Percentiles rank a stretch among this genome's conserved stretches.
phyloP scores from a whole-genome alignment of 345 rosid species.

The Eucalyptus pauciflora region DNA sequence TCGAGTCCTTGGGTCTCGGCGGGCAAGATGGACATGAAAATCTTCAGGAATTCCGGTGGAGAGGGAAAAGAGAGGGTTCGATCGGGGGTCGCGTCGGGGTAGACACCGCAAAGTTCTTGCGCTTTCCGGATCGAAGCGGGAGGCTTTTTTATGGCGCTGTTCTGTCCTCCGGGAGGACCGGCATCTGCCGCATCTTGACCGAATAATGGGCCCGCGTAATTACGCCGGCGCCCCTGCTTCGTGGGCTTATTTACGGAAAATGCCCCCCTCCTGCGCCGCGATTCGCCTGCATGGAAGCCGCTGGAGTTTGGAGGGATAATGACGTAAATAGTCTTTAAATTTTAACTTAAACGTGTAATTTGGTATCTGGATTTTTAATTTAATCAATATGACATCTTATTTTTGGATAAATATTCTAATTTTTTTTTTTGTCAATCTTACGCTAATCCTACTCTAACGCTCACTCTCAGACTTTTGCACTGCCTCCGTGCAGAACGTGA shows the following conservation, averaged over 20 bases:
- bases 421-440: too few species aligned
- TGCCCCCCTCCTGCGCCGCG: not conserved
- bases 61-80: not conserved
- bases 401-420: too few species aligned
- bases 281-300: not conserved
- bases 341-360: too few species aligned
- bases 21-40: constrained; percentile 99
- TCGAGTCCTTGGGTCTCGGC: constrained; percentile 40
- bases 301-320: not conserved
- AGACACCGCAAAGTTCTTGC: not conserved
- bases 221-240: not conserved
- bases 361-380: too few species aligned
- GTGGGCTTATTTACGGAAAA: not conserved
- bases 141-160: not conserved
- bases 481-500: too few species aligned
- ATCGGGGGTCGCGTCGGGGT: not conserved
- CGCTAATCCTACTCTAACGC: too few species aligned
- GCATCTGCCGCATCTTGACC: not conserved
- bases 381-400: too few species aligned
- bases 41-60: not conserved
- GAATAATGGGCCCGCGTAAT: not conserved
- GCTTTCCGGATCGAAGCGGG: not conserved
- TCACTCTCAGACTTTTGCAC: too few species aligned
- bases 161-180: not conserved
- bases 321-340: not conserved